phyloP scores from a whole-genome alignment of 495 filamentous ascomycete species.

The Clohesyomyces aquaticus region DNA sequence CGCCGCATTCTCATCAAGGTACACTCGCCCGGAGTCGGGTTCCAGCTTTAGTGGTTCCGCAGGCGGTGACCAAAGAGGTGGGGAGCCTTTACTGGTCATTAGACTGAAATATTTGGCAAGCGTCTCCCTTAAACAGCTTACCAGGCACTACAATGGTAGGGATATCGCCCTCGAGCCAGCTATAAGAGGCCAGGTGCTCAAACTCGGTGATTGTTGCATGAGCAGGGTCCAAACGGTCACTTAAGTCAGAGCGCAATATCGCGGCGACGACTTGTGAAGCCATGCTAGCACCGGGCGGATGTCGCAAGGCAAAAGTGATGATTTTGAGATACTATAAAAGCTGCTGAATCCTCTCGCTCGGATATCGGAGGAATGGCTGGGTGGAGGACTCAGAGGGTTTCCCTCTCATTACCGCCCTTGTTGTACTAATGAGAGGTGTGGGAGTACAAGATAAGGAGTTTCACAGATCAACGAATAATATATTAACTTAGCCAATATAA shows the following conservation, averaged over 20 bases:
- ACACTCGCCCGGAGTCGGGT: constrained; percentile 13
- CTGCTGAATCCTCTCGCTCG: constrained; percentile 9
- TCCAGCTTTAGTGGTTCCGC: constrained; percentile 15
- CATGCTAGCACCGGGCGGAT: constrained; percentile 13
- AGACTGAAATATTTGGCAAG: constrained; percentile 4
- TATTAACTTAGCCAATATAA: background rate
- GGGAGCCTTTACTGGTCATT: constrained; percentile 12
- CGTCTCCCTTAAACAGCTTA: constrained; percentile 11
- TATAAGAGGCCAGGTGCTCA: constrained; percentile 14
- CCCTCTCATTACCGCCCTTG: background rate
- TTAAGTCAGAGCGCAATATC: constrained; percentile 15
- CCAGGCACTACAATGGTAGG: constrained; percentile 15
- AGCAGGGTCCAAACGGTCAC: constrained; percentile 15
- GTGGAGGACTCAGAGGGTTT: background rate
- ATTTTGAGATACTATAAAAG: constrained; percentile 10
- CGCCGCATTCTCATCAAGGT: constrained; percentile 12
- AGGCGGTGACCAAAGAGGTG: constrained; percentile 12
- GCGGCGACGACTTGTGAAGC: constrained; percentile 9
- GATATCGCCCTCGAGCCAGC: constrained; percentile 7
- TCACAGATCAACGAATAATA: background rate
- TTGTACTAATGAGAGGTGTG: background rate
- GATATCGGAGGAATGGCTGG: constrained; percentile 4
- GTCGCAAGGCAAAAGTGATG: constrained; percentile 14
- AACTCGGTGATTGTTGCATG: constrained; percentile 15
- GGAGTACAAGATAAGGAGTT: constrained; percentile 1